Base-by-base conservation (phyloP, 441 rosid species). In the Geranium incanum region DNA sequence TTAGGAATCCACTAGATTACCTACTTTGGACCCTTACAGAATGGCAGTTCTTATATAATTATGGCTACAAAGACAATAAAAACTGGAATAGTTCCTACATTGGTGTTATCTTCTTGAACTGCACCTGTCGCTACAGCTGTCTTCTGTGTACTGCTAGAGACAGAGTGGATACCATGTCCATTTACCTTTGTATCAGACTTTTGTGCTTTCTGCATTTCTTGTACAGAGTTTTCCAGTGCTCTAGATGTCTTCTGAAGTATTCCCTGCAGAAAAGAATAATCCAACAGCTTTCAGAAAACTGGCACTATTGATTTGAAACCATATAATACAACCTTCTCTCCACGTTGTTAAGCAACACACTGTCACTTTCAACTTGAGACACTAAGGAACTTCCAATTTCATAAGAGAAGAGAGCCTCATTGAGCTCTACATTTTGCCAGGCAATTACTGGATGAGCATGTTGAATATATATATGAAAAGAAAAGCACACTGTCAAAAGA, bases 201-300 rank as follows among this genome's bases (percentile, higher is more conserved):
- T 11, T 74, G 84, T 69, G 70, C 77, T 66, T 83, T 85, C 36
- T 77, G 80, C 71, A 77, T 23, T 52, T 81, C 85, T 77, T 80
- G 79, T 39, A 79, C 74, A 67, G 89, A 71, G 79, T 76, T 87
- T 79, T 79, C 86, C 75, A 84, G 66, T 66, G 80, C 84, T 68
- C 86, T 86, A 59, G 91, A 78, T 50, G 86, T 84, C 78, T 85
- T 92, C 80, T 84, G 78, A 67, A 87, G 80, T 78, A 95, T 71
- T 71, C 86, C 91, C 96, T 88, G 75, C 70, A 73, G 11, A 45
- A 71, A 55, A 18, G 36, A 21, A 28, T 5, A 60, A 18, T 60
- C 37, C 7, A 70, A 52, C 59, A 19, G 62, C 64, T 68, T 70
- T 8, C 60, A 68, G 66, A 48, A 41, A 71, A 65, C n/a, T 63